Conservation (phyloP, 2,329 filamentous ascomycete genomes). For the Apiospora malaysiana region DNA sequence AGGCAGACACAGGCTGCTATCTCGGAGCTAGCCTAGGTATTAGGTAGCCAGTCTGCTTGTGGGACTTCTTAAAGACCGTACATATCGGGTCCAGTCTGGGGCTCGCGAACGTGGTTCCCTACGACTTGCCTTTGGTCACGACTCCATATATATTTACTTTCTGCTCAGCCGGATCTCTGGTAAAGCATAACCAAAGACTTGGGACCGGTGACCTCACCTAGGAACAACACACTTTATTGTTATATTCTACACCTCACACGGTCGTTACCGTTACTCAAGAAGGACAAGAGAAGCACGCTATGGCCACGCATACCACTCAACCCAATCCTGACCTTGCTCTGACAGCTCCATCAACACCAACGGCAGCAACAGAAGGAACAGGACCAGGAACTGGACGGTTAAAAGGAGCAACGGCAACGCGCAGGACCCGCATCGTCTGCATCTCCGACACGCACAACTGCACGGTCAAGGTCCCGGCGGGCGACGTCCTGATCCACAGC, state of each 20-base stretch:
- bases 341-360: background rate
- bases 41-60: background rate
- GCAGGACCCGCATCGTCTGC: conserved; percentile 72
- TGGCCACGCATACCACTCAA: background rate
- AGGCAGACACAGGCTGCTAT: background rate
- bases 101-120: background rate
- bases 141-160: background rate
- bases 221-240: background rate
- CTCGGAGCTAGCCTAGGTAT: too few relatives aligned
- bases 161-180: background rate
- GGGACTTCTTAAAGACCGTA: background rate
- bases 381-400: too few relatives aligned
- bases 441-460: conserved; percentile 79
- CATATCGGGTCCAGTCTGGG: background rate
- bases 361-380: conserved; percentile 3
- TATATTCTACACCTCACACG: background rate
- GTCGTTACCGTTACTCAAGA: background rate
- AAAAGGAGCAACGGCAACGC: conserved; percentile 20
- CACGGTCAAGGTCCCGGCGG: conserved; percentile 67
- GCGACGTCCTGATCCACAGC: conserved; percentile 77
- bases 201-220: background rate
- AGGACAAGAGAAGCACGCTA: background rate
- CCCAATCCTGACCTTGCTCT: background rate
- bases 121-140: background rate
- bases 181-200: background rate